Conservation (phyloP, 371 early-diverging fungal species). For the Apophysomyces variabilis region DNA sequence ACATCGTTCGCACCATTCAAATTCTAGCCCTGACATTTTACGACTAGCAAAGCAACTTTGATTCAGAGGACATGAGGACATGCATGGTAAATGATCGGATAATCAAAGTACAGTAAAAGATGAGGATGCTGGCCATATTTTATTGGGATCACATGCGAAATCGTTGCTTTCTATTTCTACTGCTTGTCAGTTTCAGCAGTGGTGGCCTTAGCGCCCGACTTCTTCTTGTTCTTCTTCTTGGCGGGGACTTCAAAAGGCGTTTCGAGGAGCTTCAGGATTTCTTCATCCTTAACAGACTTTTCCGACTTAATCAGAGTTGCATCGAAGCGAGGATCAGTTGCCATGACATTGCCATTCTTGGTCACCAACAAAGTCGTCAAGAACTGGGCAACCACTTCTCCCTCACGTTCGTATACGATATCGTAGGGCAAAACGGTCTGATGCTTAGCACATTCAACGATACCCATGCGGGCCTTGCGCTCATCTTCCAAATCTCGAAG, state of each 20-base stretch:
- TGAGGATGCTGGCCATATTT: constrained; percentile 5
- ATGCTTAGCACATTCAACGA: constrained; percentile 88
- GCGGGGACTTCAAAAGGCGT: constrained; percentile 47
- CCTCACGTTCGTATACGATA: constrained; percentile 86
- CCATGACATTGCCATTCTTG: constrained; percentile 80
- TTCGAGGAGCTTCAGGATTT: constrained; percentile 68
- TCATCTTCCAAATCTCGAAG: constrained; percentile 83
- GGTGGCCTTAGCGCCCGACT: constrained; percentile 31
- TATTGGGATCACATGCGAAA: constrained; percentile 8
- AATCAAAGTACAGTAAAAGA: constrained; percentile 1
- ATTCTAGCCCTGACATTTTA: no score
- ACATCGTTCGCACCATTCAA: no score
- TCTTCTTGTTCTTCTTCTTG: constrained; percentile 42
- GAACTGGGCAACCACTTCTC: constrained; percentile 84
- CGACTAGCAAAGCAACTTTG: no score
- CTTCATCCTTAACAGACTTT: constrained; percentile 77
- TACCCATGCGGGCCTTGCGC: constrained; percentile 90
- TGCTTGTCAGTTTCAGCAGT: constrained; percentile 21
- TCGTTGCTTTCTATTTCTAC: constrained; percentile 12
- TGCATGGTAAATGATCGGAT: no score
- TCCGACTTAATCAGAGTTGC: constrained; percentile 71
- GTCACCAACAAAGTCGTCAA: constrained; percentile 89
- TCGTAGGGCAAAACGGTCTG: constrained; percentile 82
- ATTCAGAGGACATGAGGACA: no score
- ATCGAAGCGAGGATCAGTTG: constrained; percentile 75